Conservation (phyloP, 371 early-diverging fungal genomes). For the Circinella minor region DNA sequence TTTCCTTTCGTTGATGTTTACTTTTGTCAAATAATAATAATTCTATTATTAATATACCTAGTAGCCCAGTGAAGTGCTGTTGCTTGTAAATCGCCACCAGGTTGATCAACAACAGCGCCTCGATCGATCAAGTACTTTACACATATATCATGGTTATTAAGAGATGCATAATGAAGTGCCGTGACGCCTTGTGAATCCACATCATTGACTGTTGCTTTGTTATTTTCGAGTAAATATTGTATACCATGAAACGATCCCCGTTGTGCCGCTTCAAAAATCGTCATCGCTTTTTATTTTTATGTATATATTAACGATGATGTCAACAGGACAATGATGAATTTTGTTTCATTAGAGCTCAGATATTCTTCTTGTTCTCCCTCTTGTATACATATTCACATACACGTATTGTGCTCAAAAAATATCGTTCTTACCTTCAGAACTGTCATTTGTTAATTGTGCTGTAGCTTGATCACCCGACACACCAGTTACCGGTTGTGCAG, state of each 20-base stretch:
- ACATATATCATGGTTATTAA: constrained; percentile 77
- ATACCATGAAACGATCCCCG: constrained; percentile 64
- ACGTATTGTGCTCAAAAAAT: not conserved
- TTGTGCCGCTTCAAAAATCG: constrained; percentile 71
- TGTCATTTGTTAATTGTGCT: constrained; percentile 54
- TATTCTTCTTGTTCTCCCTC: not conserved
- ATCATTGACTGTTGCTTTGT: constrained; percentile 51
- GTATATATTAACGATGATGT: no score
- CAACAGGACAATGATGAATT: not conserved
- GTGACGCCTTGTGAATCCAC: constrained; percentile 71
- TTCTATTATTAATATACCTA: constrained; percentile 34
- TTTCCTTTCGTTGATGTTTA: no score
- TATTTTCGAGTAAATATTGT: constrained; percentile 55
- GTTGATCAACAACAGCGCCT: constrained; percentile 77
- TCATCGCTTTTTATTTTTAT: constrained; percentile 22
- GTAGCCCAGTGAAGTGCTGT: constrained; percentile 93
- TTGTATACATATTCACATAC: not conserved
- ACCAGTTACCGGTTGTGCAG: constrained; percentile 11
- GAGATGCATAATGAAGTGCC: constrained; percentile 82
- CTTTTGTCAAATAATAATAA: not conserved
- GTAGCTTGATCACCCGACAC: constrained; percentile 37
- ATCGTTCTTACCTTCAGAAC: constrained; percentile 41
- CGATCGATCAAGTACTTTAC: constrained; percentile 81
- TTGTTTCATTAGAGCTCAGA: not conserved
- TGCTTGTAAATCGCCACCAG: constrained; percentile 80